Evolutionary conservation across 495 filamentous ascomycete species (phyloP).

Genomic region (Penicillium silybi): DNA sequence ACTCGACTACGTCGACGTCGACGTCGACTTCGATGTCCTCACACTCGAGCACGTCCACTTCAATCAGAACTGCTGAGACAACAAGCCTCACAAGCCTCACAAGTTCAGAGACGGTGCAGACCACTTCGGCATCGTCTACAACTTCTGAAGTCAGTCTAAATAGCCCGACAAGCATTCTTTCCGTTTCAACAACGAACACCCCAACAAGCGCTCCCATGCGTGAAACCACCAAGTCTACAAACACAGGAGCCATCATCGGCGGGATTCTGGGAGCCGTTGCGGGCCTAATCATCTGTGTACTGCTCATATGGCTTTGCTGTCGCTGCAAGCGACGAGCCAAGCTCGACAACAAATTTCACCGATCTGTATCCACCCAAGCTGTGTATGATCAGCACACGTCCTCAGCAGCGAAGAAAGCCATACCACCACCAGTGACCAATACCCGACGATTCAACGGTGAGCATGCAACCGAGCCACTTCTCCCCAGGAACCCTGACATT

Average conservation of each 20-base stretch:
- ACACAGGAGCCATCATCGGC: conserved; percentile 23
- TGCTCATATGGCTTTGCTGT: conserved; percentile 19
- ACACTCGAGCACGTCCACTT: not conserved
- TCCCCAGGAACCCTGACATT: not conserved
- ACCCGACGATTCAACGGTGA: not conserved
- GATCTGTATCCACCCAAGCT: not conserved
- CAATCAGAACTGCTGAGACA: not conserved
- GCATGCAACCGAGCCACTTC: not conserved
- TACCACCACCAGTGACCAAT: not conserved
- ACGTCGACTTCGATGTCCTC: not conserved
- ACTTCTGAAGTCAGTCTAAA: not conserved
- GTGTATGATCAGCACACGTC: conserved; percentile 1
- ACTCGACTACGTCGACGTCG: not conserved
- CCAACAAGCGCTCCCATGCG: not conserved
- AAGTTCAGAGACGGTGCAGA: not conserved
- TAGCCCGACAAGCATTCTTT: not conserved
- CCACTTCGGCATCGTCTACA: not conserved
- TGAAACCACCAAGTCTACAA: not conserved
- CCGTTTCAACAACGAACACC: not conserved
- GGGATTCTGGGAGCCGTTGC: conserved; percentile 23
- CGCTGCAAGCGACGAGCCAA: conserved; percentile 14
- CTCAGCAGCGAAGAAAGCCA: not conserved
- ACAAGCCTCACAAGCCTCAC: not conserved
- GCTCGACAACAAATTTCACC: conserved; percentile 2
- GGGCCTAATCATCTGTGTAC: conserved; percentile 14